Percentiles rank a stretch among this genome's conserved stretches.
Evolutionary conservation across 306 rosid genomes (phyloP).

Genomic region (Cicer pinnatifidum): DNA sequence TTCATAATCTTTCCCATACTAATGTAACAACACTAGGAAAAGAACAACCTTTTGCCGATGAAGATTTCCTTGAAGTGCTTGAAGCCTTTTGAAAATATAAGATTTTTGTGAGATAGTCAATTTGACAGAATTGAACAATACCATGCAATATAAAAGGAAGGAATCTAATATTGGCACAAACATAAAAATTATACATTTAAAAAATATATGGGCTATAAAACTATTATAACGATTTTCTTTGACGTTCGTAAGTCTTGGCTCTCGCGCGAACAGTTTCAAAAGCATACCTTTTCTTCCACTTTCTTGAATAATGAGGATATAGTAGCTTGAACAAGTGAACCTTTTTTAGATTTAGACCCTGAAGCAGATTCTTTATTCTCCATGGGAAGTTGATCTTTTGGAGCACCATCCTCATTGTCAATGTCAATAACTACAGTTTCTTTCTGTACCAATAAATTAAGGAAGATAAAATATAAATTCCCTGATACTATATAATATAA

Average conservation of each 20-base stretch:
- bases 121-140: slow-evolving; percentile 31
- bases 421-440: slow-evolving; percentile 47
- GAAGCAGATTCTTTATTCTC: slow-evolving; percentile 53
- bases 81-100: slow-evolving; percentile 68
- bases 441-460: slow-evolving; percentile 48
- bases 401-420: slow-evolving; percentile 42
- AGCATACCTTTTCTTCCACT: slow-evolving; percentile 74
- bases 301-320: slow-evolving; percentile 81
- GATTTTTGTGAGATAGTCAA: slow-evolving; percentile 42
- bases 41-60: slow-evolving; percentile 64
- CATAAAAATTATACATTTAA: neutral
- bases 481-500: slow-evolving; percentile 28
- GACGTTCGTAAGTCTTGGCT: neutral
- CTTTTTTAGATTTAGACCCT: slow-evolving; percentile 53
- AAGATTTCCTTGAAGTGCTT: slow-evolving; percentile 53
- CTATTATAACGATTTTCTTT: neutral
- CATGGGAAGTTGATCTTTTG: slow-evolving; percentile 45
- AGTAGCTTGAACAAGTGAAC: slow-evolving; percentile 79
- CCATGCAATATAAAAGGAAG: neutral
- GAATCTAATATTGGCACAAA: neutral
- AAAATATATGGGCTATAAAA: neutral
- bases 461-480: slow-evolving; percentile 38
- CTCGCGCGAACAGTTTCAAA: slow-evolving; percentile 26
- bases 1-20: slow-evolving; percentile 37
- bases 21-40: slow-evolving; percentile 36